phyloP scores from a whole-genome alignment of 2,329 filamentous ascomycete genomes.

The Stylonectria norvegica region DNA sequence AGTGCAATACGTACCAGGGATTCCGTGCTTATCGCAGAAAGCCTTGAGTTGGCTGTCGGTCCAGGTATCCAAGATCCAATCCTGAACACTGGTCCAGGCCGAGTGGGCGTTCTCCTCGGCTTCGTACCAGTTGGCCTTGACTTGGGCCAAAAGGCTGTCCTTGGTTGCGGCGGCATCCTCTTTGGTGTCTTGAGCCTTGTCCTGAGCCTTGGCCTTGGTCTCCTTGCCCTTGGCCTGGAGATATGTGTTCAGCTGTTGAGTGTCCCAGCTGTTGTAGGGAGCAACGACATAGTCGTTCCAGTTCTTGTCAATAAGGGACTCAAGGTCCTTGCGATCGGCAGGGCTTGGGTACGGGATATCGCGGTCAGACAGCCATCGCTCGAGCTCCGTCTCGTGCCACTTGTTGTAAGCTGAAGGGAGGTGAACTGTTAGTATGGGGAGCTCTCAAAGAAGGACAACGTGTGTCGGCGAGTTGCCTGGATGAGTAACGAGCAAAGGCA shows the following conservation, averaged over 20 bases:
- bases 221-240: constrained; percentile 68
- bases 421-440: no score
- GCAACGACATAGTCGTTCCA: constrained; percentile 76
- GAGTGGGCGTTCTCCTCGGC: constrained; percentile 72
- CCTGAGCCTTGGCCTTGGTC: constrained; percentile 68
- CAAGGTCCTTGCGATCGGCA: constrained; percentile 90
- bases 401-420: constrained; percentile 79
- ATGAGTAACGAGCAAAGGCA: no score
- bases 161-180: constrained; percentile 64
- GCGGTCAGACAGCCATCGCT: constrained; percentile 93
- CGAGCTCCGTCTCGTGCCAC: constrained; percentile 97
- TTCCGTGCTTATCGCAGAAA: constrained; percentile 83
- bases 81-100: constrained; percentile 69
- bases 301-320: constrained; percentile 82
- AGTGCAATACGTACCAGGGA: constrained; percentile 55
- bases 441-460: no score
- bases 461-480: no score
- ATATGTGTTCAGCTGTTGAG: constrained; percentile 63
- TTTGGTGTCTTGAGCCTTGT: constrained; percentile 68
- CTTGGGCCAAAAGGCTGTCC: constrained; percentile 64
- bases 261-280: constrained; percentile 76
- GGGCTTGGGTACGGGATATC: constrained; percentile 86
- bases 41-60: constrained; percentile 89
- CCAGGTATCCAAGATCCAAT: constrained; percentile 97
- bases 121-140: constrained; percentile 74